Percentiles rank a stretch among this genome's conserved stretches.
Conservation (phyloP, 148 eudicot species). For the Chenopodium quinoa region DNA sequence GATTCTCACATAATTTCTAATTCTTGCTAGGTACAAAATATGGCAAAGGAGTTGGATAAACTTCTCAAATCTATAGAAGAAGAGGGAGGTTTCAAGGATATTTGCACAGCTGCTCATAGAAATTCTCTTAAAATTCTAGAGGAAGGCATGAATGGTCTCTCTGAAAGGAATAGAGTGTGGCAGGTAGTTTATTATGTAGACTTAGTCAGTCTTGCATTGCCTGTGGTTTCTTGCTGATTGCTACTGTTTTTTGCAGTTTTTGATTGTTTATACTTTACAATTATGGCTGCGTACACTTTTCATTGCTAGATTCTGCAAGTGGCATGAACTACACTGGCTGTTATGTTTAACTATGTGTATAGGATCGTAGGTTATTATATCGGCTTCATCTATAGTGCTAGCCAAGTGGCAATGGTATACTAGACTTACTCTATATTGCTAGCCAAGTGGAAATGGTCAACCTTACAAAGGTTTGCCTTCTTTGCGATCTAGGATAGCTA, state of each 20-base stretch:
- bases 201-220: background rate
- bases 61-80: slow-evolving; percentile 68
- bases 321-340: background rate
- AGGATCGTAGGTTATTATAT: background rate
- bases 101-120: slow-evolving; percentile 48
- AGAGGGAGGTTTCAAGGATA: slow-evolving; percentile 65
- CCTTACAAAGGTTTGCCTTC: no score
- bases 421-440: background rate
- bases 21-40: slow-evolving; percentile 66
- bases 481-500: no score
- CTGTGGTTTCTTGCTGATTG: no score
- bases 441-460: background rate
- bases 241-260: background rate
- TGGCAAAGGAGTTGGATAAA: slow-evolving; percentile 67
- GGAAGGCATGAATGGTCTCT: slow-evolving; percentile 48
- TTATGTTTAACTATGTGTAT: background rate
- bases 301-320: background rate
- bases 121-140: slow-evolving; percentile 52
- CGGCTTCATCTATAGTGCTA: background rate
- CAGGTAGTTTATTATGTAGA: slow-evolving; percentile 39
- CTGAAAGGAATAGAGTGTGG: slow-evolving; percentile 48
- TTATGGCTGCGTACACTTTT: background rate
- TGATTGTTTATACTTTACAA: background rate
- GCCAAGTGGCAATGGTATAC: background rate
- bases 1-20: slow-evolving; percentile 12